Evolutionary conservation across 2,329 filamentous ascomycete genomes (phyloP).

Genomic region (Truncatella angustata): DNA sequence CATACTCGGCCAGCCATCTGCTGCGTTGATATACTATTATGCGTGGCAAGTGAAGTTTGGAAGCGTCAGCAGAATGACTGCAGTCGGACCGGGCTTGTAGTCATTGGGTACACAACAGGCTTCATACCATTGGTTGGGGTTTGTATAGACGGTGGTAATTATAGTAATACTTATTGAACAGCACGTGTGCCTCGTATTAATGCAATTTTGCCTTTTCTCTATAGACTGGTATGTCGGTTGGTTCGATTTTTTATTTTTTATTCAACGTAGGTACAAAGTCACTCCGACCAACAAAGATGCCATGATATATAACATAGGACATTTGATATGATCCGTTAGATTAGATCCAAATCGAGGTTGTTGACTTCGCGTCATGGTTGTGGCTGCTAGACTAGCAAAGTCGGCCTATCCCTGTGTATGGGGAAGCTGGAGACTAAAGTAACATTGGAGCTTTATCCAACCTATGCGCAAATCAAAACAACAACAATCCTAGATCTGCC

Average conservation of each 20-base stretch:
- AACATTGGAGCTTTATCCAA: not conserved
- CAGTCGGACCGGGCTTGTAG: not conserved
- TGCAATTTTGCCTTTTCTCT: too few relatives aligned
- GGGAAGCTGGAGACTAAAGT: not conserved
- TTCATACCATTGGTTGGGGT: too few relatives aligned
- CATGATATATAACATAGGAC: too few relatives aligned
- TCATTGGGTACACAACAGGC: not conserved
- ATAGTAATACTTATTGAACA: too few relatives aligned
- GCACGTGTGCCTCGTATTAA: too few relatives aligned
- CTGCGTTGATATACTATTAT: slow-evolving; percentile 92
- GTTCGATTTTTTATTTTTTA: too few relatives aligned
- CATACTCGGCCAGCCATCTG: slow-evolving; percentile 89
- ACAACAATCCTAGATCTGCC: not conserved
- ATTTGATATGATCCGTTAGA: too few relatives aligned
- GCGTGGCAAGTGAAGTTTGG: slow-evolving; percentile 98
- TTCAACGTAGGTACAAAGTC: too few relatives aligned
- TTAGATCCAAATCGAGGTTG: too few relatives aligned
- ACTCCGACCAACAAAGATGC: too few relatives aligned
- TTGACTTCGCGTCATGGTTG: not conserved
- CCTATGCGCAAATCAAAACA: not conserved
- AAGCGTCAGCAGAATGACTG: slow-evolving; percentile 58
- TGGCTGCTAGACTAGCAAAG: not conserved
- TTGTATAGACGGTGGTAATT: too few relatives aligned
- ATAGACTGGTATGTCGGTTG: too few relatives aligned
- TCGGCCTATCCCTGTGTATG: not conserved